Evolutionary conservation across 1,284 basidiomycete genomes (phyloP).

Genomic region (Rhodotorula sp.): DNA sequence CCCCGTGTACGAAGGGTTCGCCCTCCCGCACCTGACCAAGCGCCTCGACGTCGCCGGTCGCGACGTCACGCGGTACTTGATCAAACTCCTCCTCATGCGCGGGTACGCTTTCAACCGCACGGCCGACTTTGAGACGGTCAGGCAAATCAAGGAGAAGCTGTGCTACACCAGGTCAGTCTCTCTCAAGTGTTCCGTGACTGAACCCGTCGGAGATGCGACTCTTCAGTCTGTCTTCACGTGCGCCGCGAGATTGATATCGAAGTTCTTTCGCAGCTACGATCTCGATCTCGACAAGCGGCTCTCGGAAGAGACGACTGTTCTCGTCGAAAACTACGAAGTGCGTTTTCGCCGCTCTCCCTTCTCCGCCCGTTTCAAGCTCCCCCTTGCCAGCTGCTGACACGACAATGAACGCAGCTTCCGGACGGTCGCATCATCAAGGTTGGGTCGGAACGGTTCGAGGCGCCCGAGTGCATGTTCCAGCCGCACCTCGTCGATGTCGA

Average conservation of each 20-base stretch:
- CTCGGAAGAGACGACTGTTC: slow-evolving; percentile 91
- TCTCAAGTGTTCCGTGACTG: not conserved
- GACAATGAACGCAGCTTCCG: slow-evolving; percentile 64
- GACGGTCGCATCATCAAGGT: slow-evolving; percentile 97
- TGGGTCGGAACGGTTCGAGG: slow-evolving; percentile 97
- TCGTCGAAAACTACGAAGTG: slow-evolving; percentile 95
- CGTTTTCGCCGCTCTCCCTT: not conserved
- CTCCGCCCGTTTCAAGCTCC: not conserved
- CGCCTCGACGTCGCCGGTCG: slow-evolving; percentile 96
- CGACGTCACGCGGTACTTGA: slow-evolving; percentile 96
- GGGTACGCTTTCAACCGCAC: slow-evolving; percentile 99
- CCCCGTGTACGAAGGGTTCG: slow-evolving; percentile 95
- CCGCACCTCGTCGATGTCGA: slow-evolving; percentile 96
- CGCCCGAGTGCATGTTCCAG: slow-evolving; percentile 99
- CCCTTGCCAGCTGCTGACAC: not conserved
- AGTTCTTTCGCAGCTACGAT: slow-evolving; percentile 67
- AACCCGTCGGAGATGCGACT: not conserved
- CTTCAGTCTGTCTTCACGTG: not conserved
- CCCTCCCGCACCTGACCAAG: slow-evolving; percentile 88
- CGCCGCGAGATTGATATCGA: not conserved
- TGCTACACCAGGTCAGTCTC: slow-evolving; percentile 82
- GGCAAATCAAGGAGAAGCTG: slow-evolving; percentile 97
- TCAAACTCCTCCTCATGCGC: slow-evolving; percentile 96
- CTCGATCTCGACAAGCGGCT: slow-evolving; percentile 90
- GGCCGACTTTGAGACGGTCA: slow-evolving; percentile 97